Base-by-base conservation (phyloP, 768 basidiomycete genomes). In the Imleria badia region DNA sequence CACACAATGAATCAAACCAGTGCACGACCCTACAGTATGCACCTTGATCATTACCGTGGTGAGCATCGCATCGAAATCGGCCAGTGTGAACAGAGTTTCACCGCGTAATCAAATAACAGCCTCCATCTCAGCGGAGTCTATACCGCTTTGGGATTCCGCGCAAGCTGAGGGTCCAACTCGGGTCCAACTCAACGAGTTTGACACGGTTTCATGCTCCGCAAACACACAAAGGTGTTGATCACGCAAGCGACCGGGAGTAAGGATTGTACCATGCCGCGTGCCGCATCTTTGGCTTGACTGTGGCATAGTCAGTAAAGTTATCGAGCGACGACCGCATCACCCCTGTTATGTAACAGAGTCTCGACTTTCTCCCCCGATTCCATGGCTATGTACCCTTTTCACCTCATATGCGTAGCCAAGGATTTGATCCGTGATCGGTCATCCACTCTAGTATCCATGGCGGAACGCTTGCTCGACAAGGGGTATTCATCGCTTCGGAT, bases 171-270 rank as follows among this genome's bases (percentile, higher is more conserved):
- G 26, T 26, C 26, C 6, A 6, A 26, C 26, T 26, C 26, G 68
- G 7, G 80, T 75, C 84, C 85, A 91, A 51, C 76, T 75, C 29
- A 85, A 50, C 2, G 78, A 75, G 31, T 76, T 81, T 4, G 85
- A 78, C 43, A 80, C 83, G 3, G 85, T 87, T 65, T 86, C 86
- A 63, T 87, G 79, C 1, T 76, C 78, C 40, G 77, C 77, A 13
- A 81, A 60, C 26, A 26, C 26, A 6, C 6, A 26, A 26, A 4
- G 6, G 26, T 26, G 26, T 26, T 26, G 26, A 26, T 26, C 6
- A 26, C 6, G 26, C n/a, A n/a, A n/a, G n/a, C n/a, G n/a, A n/a
- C n/a, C n/a, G n/a, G n/a, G n/a, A n/a, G n/a, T n/a, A n/a, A n/a
- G n/a, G n/a, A n/a, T n/a, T n/a, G n/a, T n/a, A 26, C 4, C 3